These are phyloP conservation scores for Papiliotrema nemorosa DNA, from an alignment of 1,284 basidiomycete genomes.

Conservation along the genomic window DNA sequence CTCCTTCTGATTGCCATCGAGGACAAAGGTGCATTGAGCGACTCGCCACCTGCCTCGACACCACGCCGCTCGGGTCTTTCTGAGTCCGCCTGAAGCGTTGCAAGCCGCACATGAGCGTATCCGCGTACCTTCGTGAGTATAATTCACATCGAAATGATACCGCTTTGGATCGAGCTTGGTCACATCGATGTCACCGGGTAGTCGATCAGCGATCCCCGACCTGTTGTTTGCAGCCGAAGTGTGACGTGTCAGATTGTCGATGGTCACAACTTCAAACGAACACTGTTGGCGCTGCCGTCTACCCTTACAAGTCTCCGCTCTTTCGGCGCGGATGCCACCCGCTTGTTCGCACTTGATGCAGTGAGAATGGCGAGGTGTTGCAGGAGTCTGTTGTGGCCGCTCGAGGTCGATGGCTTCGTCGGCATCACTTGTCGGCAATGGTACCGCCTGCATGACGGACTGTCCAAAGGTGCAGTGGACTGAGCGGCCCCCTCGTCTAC, in stretches of 20 bases:
- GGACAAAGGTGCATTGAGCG: background rate
- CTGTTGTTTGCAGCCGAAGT: background rate
- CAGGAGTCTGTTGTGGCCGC: too few relatives aligned
- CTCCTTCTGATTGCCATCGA: background rate
- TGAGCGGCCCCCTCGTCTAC: slow-evolving; percentile 1
- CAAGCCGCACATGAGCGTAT: background rate
- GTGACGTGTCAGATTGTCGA: too few relatives aligned
- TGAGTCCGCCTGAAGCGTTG: background rate
- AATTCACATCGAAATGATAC: background rate
- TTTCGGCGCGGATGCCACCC: slow-evolving; percentile 17
- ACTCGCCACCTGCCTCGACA: slow-evolving; percentile 1
- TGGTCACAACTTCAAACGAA: slow-evolving; percentile 1
- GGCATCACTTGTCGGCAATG: too few relatives aligned
- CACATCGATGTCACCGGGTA: background rate
- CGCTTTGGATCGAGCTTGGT: slow-evolving; percentile 2
- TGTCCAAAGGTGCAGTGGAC: too few relatives aligned
- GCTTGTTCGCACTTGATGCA: slow-evolving; percentile 13
- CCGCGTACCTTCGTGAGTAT: background rate
- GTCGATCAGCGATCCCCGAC: background rate
- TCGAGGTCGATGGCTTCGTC: background rate
- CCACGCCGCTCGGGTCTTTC: background rate
- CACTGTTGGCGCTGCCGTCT: slow-evolving; percentile 1
- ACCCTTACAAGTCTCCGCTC: slow-evolving; percentile 8
- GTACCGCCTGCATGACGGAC: too few relatives aligned
- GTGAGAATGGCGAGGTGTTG: background rate